Evolutionary conservation across 2,329 filamentous ascomycete species (phyloP), one percentile per base, ranked within the genome.

Genomic region (Ceratocystis smalleyi): DNA sequence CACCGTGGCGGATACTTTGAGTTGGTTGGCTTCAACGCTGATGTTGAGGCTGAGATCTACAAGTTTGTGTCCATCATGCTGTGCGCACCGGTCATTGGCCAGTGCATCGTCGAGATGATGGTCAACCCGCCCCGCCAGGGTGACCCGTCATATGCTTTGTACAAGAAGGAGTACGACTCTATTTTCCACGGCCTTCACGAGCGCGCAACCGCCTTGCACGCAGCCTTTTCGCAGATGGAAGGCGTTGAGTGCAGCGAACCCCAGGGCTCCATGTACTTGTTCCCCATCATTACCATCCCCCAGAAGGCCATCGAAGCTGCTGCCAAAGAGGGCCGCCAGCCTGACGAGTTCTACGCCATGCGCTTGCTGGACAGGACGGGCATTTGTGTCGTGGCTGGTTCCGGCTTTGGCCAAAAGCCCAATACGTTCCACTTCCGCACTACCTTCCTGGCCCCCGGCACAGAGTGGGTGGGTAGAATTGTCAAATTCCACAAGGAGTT

Each of bases 1-100:
- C 94, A 99, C 79, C 89, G 94, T 68, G 94, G 92, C 70, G 94
- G 94, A 64, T 99, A 95, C 81, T 97, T 97, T 73, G 94, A 99
- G 80, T 85, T 99, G 65, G 83, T 91, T 66, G 89, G 89, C 70
- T 96, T 99, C 75, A 85, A 95, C 73, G 77, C 83, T 10, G 81
- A 88, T 71, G 94, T 99, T 69, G 86, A 89, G 72, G 89, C 87
- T 69, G 87, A 97, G 78, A 91, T 99, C 75, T 97, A 97, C 84
- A 99, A 99, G 79, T 96, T 96, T 74, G 88, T 97, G 72, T 94
- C 88, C 74, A 97, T 99, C 78, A 92, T 89, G 78, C 86, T 99
- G 69, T 99, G 94, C 77, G 87, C 94, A 61, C 92, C 94, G 30
- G 94, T 99, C 70, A 83, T 96, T 69, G 92, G 91, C 67, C 94